Percentiles rank a stretch among this genome's conserved stretches.
Evolutionary conservation across 768 basidiomycete species (phyloP).

Genomic region (Porphyrellus cyaneotinctus): DNA sequence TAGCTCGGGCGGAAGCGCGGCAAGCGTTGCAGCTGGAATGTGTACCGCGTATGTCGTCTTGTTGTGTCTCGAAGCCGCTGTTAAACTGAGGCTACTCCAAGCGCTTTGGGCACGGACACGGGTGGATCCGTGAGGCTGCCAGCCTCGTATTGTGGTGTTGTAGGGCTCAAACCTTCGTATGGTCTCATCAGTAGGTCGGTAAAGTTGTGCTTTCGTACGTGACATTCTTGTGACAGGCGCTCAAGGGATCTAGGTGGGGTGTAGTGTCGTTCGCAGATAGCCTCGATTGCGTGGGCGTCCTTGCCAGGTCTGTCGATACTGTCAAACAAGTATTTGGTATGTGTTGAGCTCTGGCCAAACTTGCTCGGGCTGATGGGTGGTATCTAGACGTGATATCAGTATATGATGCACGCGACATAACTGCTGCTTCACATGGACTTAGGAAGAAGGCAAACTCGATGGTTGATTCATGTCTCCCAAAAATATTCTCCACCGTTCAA

Average conservation of each 20-base stretch:
- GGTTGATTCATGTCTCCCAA: constrained; percentile 14
- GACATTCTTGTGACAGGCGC: not conserved
- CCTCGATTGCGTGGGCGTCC: constrained; percentile 87
- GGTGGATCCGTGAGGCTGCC: constrained; percentile 93
- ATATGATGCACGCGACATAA: constrained; percentile 72
- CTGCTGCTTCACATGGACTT: constrained; percentile 47
- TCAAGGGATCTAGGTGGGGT: constrained; percentile 61
- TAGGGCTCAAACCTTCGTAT: constrained; percentile 93
- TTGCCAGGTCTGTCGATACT: constrained; percentile 52
- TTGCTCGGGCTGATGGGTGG: constrained; percentile 3
- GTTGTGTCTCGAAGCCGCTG: not conserved
- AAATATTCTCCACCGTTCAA: not conserved
- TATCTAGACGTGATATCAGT: constrained; percentile 32
- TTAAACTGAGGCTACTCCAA: constrained; percentile 29
- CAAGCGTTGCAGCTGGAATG: constrained; percentile 82
- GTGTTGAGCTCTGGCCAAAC: not conserved
- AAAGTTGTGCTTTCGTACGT: not conserved
- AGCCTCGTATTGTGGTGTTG: constrained; percentile 89
- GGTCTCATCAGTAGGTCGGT: constrained; percentile 80
- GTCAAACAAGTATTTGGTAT: constrained; percentile 61
- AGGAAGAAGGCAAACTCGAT: constrained; percentile 35
- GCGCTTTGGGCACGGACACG: constrained; percentile 91
- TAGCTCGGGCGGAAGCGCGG: constrained; percentile 93
- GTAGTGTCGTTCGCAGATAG: constrained; percentile 93
- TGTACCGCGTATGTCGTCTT: constrained; percentile 68